phyloP scores from a whole-genome alignment of 192 early-diverging fungal species.

The Podila horticola region DNA sequence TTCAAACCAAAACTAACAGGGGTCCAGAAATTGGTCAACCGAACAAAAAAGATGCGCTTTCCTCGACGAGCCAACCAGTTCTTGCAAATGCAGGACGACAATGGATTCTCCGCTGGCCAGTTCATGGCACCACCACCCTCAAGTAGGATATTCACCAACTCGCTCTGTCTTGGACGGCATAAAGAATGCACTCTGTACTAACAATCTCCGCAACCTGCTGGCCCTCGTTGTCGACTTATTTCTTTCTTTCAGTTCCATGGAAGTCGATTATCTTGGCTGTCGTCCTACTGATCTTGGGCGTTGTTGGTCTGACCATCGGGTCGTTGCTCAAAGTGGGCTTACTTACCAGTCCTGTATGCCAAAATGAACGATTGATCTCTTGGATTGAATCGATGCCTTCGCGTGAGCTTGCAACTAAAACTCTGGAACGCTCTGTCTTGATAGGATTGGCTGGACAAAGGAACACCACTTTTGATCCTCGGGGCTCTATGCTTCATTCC shows the following conservation, averaged over 20 bases:
- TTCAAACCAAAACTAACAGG: conserved; percentile 15
- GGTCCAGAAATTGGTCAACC: conserved; percentile 36
- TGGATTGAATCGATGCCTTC: background rate
- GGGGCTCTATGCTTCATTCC: conserved; percentile 70
- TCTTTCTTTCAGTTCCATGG: conserved; percentile 59
- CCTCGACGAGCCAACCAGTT: conserved; percentile 44
- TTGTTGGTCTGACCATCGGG: conserved; percentile 58
- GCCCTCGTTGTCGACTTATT: background rate
- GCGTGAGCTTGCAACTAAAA: background rate
- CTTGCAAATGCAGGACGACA: conserved; percentile 44
- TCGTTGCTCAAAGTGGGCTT: conserved; percentile 60
- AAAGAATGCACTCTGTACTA: too few relatives aligned
- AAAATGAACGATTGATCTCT: background rate
- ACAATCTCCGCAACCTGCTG: background rate
- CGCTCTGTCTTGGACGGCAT: background rate
- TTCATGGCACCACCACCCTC: conserved; percentile 21
- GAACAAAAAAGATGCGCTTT: conserved; percentile 52
- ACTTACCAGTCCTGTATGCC: conserved; percentile 56
- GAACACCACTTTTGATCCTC: conserved; percentile 63
- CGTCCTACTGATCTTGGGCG: conserved; percentile 56
- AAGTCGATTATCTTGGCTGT: conserved; percentile 61
- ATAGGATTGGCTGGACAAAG: conserved; percentile 63
- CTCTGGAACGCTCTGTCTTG: conserved; percentile 1
- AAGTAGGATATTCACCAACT: background rate
- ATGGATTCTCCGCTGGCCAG: conserved; percentile 37